Base-by-base conservation (phyloP, 495 filamentous ascomycete species). In the Podospora didyma region DNA sequence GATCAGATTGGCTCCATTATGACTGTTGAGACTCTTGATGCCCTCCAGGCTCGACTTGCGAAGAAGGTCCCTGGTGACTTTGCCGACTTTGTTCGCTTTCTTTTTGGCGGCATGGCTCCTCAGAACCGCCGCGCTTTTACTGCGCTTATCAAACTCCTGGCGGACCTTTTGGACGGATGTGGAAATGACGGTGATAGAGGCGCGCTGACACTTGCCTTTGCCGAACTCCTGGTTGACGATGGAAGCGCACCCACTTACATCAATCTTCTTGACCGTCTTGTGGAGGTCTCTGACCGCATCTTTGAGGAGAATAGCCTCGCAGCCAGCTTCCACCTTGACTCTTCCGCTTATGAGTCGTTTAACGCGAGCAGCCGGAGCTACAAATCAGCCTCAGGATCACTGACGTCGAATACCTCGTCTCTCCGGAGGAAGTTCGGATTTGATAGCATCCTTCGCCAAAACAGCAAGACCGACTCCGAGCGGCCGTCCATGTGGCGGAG, bases 171-270 rank as follows among this genome's bases (percentile, higher is more conserved):
- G 12, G 93, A 96, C 57, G 92, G 89, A n/a, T 96, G 92, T 58
- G 88, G 87, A 11, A 96, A 94, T 68, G 94, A 96, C 64, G 89
- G 90, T 47, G 93, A 97, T 67, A 84, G 93, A 34, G 94, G 94
- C 24, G 89, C 89, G 47, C 71, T 98, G 62, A 97, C 90, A 2
- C 86, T 89, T 24, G 90, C 90, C 14, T 97, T 98, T 73, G 86
- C 92, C 1, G 94, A 97, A 63, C 76, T 96, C 48, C 76, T 98
- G 11, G 86, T 92, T 4, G 79, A 85, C 37, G 85, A 92, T 58
- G 87, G 86, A 10, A 84, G 83, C 59, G 83, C 92, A 9, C 86
- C 89, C 56, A 82, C 92, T 47, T 94, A 92, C 64, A 90, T 98
- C 59, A 92, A 91, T 28, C 77, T 98, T 5, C 75, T 98, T 41